Evolutionary conservation across 305 asterid species (phyloP).

Genomic region (Fraxinus baroniana): DNA sequence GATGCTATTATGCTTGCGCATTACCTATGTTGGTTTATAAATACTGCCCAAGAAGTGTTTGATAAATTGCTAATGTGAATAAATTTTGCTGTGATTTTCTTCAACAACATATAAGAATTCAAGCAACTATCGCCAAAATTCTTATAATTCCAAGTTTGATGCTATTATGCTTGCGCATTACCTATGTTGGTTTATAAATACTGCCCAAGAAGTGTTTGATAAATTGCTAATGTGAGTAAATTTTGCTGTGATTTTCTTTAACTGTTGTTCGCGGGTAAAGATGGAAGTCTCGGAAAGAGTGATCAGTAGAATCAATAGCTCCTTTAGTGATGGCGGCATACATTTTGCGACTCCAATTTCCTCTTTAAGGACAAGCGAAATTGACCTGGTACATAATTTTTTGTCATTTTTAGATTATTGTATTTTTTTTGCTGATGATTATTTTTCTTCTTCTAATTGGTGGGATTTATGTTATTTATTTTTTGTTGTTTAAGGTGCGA

Average conservation of each 20-base stretch:
- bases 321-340: slow-evolving; percentile 61
- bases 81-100: neutral
- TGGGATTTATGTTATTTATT: slow-evolving; percentile 2
- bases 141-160: neutral
- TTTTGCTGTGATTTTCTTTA: neutral
- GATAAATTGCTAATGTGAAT: slow-evolving; percentile 28
- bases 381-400: slow-evolving; percentile 58
- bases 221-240: slow-evolving; percentile 22
- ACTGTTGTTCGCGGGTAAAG: slow-evolving; percentile 18
- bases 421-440: neutral
- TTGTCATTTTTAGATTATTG: neutral
- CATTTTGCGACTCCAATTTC: slow-evolving; percentile 65
- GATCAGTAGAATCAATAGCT: slow-evolving; percentile 47
- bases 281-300: slow-evolving; percentile 67
- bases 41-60: slow-evolving; percentile 27
- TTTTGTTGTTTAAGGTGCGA: slow-evolving; percentile 52
- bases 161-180: neutral
- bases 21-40: neutral
- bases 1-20: neutral
- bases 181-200: neutral
- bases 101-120: neutral
- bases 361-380: slow-evolving; percentile 61
- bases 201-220: slow-evolving; percentile 31
- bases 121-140: no score
- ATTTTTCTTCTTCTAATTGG: neutral